Evolutionary conservation across 1,284 basidiomycete genomes (phyloP).

Genomic region (Malassezia furfur): DNA sequence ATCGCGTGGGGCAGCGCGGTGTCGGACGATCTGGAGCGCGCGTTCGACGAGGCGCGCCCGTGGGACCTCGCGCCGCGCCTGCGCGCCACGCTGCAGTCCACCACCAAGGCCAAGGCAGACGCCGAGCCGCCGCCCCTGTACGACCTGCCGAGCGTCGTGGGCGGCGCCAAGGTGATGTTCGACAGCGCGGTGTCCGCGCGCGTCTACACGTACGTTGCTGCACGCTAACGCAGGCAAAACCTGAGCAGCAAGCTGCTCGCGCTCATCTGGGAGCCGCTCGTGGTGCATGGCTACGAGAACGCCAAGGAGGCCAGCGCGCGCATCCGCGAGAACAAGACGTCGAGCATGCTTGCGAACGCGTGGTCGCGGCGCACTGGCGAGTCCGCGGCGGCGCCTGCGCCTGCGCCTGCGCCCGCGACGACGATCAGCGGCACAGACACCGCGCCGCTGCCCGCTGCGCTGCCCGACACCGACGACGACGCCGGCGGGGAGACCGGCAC

Average conservation of each 20-base stretch:
- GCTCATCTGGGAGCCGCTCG: conserved; percentile 32
- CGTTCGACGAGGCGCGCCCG: conserved; percentile 45
- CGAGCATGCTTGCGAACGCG: conserved; percentile 3
- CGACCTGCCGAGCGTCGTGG: conserved; percentile 32
- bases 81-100: conserved; percentile 8
- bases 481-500: no score
- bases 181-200: conserved; percentile 41
- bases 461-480: no score
- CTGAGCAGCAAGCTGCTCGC: conserved; percentile 31
- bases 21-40: conserved; percentile 43
- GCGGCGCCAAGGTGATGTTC: conserved; percentile 41
- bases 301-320: conserved; percentile 19
- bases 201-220: conserved; percentile 33
- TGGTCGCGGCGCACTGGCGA: neutral
- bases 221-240: conserved; percentile 16
- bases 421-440: no score
- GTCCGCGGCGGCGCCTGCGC: neutral
- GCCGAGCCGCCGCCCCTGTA: conserved; percentile 26
- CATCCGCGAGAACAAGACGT: neutral
- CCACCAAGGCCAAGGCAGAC: conserved; percentile 18
- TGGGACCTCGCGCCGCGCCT: conserved; percentile 27
- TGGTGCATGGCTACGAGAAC: conserved; percentile 37
- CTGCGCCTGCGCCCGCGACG: neutral
- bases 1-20: conserved; percentile 42
- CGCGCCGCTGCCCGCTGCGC: no score